Conservation (phyloP, 352 stramenopile species). For the Phytopythium cucurbitacearum region DNA sequence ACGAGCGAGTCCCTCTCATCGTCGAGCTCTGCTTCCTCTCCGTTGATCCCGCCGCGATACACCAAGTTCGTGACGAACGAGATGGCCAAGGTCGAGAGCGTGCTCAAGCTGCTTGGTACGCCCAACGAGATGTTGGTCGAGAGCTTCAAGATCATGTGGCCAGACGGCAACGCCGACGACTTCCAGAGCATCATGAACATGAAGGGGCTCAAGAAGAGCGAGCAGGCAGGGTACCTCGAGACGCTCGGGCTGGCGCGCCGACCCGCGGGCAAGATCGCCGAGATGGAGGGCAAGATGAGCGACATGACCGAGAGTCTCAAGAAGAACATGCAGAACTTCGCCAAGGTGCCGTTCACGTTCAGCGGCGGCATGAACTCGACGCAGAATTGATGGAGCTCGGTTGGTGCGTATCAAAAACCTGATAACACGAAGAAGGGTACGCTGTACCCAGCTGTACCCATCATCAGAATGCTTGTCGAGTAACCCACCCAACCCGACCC, state of each 20-base stretch:
- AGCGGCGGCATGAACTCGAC: constrained; percentile 23
- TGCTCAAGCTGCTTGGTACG: constrained; percentile 97
- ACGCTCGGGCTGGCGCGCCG: constrained; percentile 62
- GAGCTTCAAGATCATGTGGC: constrained; percentile 96
- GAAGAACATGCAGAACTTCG: constrained; percentile 85
- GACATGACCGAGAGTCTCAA: constrained; percentile 84
- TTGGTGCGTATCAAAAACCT: no score
- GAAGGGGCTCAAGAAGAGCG: constrained; percentile 89
- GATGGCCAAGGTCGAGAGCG: constrained; percentile 94
- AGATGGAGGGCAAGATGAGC: constrained; percentile 85
- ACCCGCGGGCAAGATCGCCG: constrained; percentile 61
- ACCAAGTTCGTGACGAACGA: constrained; percentile 97
- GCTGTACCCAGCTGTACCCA: no score
- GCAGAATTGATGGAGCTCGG: background rate
- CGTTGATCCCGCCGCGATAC: constrained; percentile 91
- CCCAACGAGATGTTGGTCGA: constrained; percentile 94
- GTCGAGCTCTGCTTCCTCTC: constrained; percentile 33
- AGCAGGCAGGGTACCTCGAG: constrained; percentile 57
- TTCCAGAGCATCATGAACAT: constrained; percentile 94
- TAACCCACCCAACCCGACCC: background rate
- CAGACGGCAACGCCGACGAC: constrained; percentile 89
- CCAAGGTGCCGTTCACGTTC: constrained; percentile 74
- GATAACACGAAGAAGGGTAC: no score
- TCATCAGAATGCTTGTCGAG: no score
- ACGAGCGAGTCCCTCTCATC: constrained; percentile 37